Conservation (phyloP, 345 rosid genomes). For the Acer yangbiense region DNA sequence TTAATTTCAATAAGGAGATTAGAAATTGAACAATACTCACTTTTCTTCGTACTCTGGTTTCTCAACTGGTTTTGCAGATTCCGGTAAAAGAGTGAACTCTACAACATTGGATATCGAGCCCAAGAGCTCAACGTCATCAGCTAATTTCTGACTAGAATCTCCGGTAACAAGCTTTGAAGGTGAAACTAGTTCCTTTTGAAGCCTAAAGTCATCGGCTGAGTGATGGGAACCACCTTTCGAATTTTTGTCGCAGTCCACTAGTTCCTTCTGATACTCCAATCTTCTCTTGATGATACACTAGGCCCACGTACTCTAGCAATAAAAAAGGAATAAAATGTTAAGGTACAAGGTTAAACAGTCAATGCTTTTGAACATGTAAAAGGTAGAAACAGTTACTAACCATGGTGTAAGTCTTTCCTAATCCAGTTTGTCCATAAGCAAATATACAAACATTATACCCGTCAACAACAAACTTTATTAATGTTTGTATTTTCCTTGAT, state of each 20-base stretch:
- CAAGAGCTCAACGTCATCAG: constrained; percentile 65
- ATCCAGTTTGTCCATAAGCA: too few relatives aligned
- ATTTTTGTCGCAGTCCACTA: constrained; percentile 43
- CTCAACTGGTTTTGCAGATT: constrained; percentile 44
- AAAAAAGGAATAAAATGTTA: too few relatives aligned
- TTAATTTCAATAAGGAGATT: not conserved
- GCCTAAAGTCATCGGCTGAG: constrained; percentile 50
- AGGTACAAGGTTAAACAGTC: too few relatives aligned
- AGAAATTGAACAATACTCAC: constrained; percentile 38
- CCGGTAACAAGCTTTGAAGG: constrained; percentile 43
- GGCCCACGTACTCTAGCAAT: too few relatives aligned
- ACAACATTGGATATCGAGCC: constrained; percentile 66
- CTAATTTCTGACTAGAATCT: constrained; percentile 36
- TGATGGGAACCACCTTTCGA: constrained; percentile 73
- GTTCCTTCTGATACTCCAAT: too few relatives aligned
- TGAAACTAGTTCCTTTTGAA: constrained; percentile 33
- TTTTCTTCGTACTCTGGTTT: constrained; percentile 48
- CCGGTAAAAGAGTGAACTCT: constrained; percentile 80
- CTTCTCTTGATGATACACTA: too few relatives aligned
- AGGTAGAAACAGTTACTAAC: too few relatives aligned
- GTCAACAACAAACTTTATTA: too few relatives aligned
- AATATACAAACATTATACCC: too few relatives aligned
- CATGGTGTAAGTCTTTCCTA: too few relatives aligned
- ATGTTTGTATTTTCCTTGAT: constrained; percentile 76
- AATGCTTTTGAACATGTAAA: too few relatives aligned